phyloP scores from a whole-genome alignment of 306 rosid genomes.

The Acacia crassicarpa region DNA sequence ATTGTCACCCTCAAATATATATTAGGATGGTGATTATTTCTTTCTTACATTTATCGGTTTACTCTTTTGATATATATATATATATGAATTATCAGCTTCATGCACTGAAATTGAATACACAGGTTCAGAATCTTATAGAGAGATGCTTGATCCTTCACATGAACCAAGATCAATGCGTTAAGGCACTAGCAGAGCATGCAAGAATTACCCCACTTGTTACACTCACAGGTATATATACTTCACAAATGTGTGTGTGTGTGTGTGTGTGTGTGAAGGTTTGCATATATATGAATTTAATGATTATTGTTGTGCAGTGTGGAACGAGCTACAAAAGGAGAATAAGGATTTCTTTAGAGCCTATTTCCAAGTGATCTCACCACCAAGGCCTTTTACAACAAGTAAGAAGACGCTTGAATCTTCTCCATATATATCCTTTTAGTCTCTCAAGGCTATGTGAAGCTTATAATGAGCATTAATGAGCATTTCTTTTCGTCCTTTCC shows the following conservation, averaged over 20 bases:
- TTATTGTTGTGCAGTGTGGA: conserved; percentile 70
- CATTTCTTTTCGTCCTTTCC: conserved; percentile 33
- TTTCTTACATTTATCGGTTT: background rate
- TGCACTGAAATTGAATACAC: conserved; percentile 36
- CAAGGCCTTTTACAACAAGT: conserved; percentile 46
- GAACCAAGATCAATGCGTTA: conserved; percentile 78
- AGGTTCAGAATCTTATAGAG: conserved; percentile 96
- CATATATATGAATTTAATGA: background rate
- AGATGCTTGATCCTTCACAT: conserved; percentile 81
- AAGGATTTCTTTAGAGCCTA: conserved; percentile 75
- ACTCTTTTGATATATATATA: background rate
- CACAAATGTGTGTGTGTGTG: background rate
- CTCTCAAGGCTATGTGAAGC: background rate
- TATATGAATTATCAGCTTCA: background rate
- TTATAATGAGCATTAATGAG: background rate
- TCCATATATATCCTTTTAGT: background rate
- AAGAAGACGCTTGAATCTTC: conserved; percentile 30
- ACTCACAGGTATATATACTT: conserved; percentile 56
- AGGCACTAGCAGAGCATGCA: conserved; percentile 73
- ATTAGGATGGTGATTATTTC: conserved; percentile 66
- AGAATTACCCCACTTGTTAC: conserved; percentile 77
- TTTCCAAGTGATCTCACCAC: conserved; percentile 50
- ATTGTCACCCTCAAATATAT: conserved; percentile 75
- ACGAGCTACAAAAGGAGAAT: conserved; percentile 89
- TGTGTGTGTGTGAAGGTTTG: background rate